A percentile compares a stretch with the other conserved stretches of the same genome.
These are phyloP conservation scores for Osmozyma mogii DNA, from an alignment of 805 yeast genomes.

Conservation along the genomic window DNA sequence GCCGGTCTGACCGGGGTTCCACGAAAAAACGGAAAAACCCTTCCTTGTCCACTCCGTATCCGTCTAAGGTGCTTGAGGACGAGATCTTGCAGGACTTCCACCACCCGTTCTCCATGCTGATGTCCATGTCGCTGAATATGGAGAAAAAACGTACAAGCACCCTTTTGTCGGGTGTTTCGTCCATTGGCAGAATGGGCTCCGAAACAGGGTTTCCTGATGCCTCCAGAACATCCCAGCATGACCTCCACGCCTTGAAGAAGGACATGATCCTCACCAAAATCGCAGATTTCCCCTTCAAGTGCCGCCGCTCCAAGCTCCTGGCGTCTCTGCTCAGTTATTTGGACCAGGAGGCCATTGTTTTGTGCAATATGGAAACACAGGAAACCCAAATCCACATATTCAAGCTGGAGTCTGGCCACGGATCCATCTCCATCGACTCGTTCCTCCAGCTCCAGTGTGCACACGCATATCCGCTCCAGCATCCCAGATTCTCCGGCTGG, in stretches of 20 bases:
- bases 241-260: slow-evolving; percentile 38
- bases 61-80: slow-evolving; percentile 35
- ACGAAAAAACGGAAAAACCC: slow-evolving; percentile 18
- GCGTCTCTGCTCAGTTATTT: slow-evolving; percentile 34
- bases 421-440: slow-evolving; percentile 23
- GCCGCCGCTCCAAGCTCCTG: slow-evolving; percentile 24
- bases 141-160: slow-evolving; percentile 39
- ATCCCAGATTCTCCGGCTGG: slow-evolving; percentile 33
- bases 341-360: slow-evolving; percentile 54
- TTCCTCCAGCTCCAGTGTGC: slow-evolving; percentile 11
- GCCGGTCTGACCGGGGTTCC: slow-evolving; percentile 5
- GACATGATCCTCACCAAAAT: slow-evolving; percentile 66
- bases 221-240: slow-evolving; percentile 14
- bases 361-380: slow-evolving; percentile 36
- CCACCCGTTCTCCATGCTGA: too few species aligned
- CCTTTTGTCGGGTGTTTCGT: slow-evolving; percentile 32
- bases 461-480: slow-evolving; percentile 26
- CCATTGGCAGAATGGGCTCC: slow-evolving; percentile 39
- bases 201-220: slow-evolving; percentile 23
- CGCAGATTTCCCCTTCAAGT: slow-evolving; percentile 31
- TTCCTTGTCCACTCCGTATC: slow-evolving; percentile 33
- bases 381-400: slow-evolving; percentile 47
- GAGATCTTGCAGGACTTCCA: slow-evolving; percentile 15
- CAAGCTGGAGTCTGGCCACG: slow-evolving; percentile 23
- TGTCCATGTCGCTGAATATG: slow-evolving; percentile 27